phyloP scores from a whole-genome alignment of 306 rosid species.

The Astragalus glycyphyllos region DNA sequence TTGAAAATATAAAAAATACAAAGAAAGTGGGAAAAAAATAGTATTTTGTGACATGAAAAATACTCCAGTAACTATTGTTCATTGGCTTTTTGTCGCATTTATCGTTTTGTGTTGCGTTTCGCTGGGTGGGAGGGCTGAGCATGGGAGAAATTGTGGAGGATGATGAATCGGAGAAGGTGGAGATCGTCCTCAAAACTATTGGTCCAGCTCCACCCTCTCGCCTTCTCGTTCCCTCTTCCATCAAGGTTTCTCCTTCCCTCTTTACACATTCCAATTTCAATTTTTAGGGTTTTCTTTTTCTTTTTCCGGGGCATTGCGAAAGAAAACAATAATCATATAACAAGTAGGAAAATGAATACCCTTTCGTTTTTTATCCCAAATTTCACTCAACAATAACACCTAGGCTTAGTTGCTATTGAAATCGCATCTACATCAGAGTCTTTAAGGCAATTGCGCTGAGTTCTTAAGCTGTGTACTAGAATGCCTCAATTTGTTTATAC shows the following conservation, averaged over 20 bases:
- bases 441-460: neutral
- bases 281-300: neutral
- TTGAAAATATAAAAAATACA: no score
- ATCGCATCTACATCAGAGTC: neutral
- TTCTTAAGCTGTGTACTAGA: neutral
- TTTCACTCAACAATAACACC: neutral
- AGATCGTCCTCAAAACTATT: constrained; percentile 72
- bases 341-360: neutral
- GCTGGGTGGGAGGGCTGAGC: neutral
- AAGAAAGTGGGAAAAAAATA: no score
- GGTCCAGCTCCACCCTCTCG: constrained; percentile 94
- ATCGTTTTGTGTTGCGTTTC: no score
- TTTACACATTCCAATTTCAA: constrained; percentile 1
- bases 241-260: constrained; percentile 54
- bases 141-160: constrained; percentile 70
- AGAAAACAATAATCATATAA: neutral
- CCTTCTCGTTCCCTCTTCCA: constrained; percentile 66
- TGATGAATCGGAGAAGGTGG: constrained; percentile 53
- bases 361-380: neutral
- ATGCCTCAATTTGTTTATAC: neutral
- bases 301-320: neutral
- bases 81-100: no score
- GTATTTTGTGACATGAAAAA: no score
- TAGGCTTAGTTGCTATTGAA: constrained; percentile 21
- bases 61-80: no score